Percentiles rank a stretch among this genome's conserved stretches.
Evolutionary conservation across 768 basidiomycete species (phyloP).

Genomic region (Serendipita sp.): DNA sequence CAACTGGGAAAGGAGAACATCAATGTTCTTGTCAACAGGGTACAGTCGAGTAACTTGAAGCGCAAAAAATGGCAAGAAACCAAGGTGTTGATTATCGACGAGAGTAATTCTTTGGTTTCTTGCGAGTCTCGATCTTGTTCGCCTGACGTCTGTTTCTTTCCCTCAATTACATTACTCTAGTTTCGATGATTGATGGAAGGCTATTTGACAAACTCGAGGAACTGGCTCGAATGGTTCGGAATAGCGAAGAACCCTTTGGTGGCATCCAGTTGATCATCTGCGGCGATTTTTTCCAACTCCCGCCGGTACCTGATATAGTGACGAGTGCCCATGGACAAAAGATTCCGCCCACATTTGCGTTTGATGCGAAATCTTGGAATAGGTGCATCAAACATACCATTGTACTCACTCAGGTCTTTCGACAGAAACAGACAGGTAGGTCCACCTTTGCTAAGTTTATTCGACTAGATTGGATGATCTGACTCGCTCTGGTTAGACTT

Average conservation of each 20-base stretch:
- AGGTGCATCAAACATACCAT: conserved; percentile 14
- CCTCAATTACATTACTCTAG: conserved; percentile 5
- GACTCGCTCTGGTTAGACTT: conserved; percentile 11
- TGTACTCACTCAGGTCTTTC: conserved; percentile 18
- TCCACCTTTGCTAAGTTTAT: background rate
- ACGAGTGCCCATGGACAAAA: conserved; percentile 7
- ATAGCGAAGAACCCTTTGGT: conserved; percentile 19
- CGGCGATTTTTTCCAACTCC: conserved; percentile 26
- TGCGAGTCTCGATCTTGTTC: too few relatives aligned
- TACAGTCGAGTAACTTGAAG: conserved; percentile 36
- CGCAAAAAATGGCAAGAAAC: conserved; percentile 46
- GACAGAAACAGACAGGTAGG: conserved; percentile 26
- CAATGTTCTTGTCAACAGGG: conserved; percentile 36
- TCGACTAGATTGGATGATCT: background rate
- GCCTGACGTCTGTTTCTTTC: too few relatives aligned
- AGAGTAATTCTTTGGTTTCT: conserved; percentile 20
- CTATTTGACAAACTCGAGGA: conserved; percentile 21
- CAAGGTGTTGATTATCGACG: conserved; percentile 63
- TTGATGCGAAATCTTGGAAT: conserved; percentile 20
- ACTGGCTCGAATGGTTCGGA: conserved; percentile 17
- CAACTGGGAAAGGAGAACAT: conserved; percentile 48
- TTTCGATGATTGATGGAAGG: conserved; percentile 21
- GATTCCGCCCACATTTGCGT: conserved; percentile 14
- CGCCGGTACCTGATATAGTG: conserved; percentile 18
- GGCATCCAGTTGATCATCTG: conserved; percentile 21